A percentile compares a stretch with the other conserved stretches of the same genome.
phyloP scores from a whole-genome alignment of 257 asterid genomes.

The Nicotiana obtusifolia region DNA sequence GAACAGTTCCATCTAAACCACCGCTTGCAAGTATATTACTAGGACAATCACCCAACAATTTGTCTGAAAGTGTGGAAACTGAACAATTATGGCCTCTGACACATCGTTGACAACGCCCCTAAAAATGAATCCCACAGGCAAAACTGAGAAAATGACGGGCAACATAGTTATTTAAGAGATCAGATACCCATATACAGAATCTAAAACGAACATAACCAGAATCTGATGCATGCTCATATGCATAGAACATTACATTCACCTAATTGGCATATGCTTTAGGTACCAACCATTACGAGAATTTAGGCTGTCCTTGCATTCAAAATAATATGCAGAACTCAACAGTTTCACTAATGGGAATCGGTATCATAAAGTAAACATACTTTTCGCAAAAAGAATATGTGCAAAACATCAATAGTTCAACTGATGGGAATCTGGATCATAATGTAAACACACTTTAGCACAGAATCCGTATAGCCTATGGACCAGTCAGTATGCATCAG shows the following conservation, averaged over 20 bases:
- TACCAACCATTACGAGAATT: background rate
- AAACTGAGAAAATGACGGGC: background rate
- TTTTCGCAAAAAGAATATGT: background rate
- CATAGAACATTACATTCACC: background rate
- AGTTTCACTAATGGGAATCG: background rate
- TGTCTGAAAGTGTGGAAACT: conserved; percentile 65
- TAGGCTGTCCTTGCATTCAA: background rate
- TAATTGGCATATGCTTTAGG: background rate
- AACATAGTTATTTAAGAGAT: background rate
- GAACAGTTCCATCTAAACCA: conserved; percentile 78
- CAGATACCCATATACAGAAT: background rate
- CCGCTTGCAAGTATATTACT: conserved; percentile 71
- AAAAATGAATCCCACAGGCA: conserved; percentile 6
- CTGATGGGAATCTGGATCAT: background rate
- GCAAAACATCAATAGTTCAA: background rate
- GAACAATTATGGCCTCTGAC: conserved; percentile 67
- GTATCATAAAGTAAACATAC: background rate
- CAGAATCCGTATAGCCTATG: background rate
- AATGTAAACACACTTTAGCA: background rate
- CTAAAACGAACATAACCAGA: background rate
- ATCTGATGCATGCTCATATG: conserved; percentile 1
- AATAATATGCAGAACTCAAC: background rate
- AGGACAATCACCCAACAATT: conserved; percentile 49
- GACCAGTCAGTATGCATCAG: background rate
- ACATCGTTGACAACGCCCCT: conserved; percentile 66